phyloP scores from a whole-genome alignment of 148 eudicot species.

The Chenopodium suecicum region DNA sequence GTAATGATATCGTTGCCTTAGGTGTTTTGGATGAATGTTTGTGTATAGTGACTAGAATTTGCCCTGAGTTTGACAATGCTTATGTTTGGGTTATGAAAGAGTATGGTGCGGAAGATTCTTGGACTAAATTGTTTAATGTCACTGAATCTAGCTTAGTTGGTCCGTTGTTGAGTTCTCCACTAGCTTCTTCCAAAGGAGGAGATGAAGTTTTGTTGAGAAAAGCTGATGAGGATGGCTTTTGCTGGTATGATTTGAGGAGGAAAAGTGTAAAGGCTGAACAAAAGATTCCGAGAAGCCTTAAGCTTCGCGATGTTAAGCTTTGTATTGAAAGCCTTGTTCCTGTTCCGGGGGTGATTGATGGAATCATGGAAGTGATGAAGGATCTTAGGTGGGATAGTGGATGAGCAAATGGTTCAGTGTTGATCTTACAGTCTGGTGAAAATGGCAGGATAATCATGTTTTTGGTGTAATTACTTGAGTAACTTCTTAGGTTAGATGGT shows the following conservation, averaged over 20 bases:
- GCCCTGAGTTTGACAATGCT: background rate
- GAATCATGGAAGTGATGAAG: background rate
- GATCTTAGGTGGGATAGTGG: too few relatives aligned
- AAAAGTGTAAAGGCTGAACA: background rate
- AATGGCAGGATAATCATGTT: background rate
- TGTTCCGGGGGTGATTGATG: background rate
- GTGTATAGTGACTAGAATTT: background rate
- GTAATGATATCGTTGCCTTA: background rate
- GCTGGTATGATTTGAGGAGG: background rate
- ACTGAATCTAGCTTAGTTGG: background rate
- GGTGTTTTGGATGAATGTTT: conserved; percentile 20
- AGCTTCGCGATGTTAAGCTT: background rate
- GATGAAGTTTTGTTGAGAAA: conserved; percentile 13
- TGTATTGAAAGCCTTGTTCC: conserved; percentile 10
- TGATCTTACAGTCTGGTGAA: background rate
- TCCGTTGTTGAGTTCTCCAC: background rate
- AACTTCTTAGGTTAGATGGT: background rate
- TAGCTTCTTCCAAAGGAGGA: conserved; percentile 2
- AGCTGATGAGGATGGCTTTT: conserved; percentile 11
- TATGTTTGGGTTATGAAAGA: conserved; percentile 23
- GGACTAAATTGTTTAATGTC: conserved; percentile 4
- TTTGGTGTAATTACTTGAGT: background rate
- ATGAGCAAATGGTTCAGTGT: background rate
- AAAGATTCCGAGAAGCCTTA: background rate
- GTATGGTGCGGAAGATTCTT: conserved; percentile 12